A percentile compares a stretch with the other conserved stretches of the same genome.
Conservation (phyloP, 2,329 filamentous ascomycete genomes). For the Epichloe gansuensis region DNA sequence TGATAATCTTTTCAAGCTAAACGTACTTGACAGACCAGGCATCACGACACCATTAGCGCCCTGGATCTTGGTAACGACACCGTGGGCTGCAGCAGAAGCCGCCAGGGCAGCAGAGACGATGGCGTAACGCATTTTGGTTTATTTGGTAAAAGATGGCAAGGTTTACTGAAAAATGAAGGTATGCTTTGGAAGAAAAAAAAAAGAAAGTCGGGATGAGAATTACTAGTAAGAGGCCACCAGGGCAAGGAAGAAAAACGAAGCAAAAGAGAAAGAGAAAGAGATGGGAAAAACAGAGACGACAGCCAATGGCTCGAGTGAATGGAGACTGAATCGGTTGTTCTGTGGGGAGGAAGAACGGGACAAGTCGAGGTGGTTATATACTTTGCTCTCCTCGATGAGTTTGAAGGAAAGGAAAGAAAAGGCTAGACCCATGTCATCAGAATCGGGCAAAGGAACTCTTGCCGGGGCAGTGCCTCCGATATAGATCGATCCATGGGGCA, state of each 20-base stretch:
- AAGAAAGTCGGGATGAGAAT: background rate
- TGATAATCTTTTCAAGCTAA: background rate
- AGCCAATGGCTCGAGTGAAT: background rate
- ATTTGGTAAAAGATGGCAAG: background rate
- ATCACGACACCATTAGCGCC: conserved; percentile 52
- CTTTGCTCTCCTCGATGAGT: background rate
- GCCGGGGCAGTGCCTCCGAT: too few species aligned
- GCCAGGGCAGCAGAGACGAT: conserved; percentile 22
- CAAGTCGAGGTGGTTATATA: background rate
- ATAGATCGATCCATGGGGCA: too few species aligned
- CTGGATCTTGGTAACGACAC: conserved; percentile 41
- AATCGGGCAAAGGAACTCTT: too few species aligned
- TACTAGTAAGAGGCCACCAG: background rate
- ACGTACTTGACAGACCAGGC: conserved; percentile 38
- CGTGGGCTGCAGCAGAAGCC: conserved; percentile 43
- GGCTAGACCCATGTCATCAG: too few species aligned
- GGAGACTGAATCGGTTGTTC: background rate
- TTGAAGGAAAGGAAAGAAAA: too few species aligned
- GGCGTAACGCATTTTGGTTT: conserved; percentile 19
- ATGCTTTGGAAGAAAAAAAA: background rate
- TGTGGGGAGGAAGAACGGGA: background rate
- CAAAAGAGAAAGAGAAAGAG: background rate
- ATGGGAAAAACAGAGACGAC: background rate
- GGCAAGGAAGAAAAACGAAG: background rate
- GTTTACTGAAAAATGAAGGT: background rate